Percentiles rank a stretch among this genome's conserved stretches.
phyloP scores from a whole-genome alignment of 116 monocot genomes.

The Posidonia oceanica region DNA sequence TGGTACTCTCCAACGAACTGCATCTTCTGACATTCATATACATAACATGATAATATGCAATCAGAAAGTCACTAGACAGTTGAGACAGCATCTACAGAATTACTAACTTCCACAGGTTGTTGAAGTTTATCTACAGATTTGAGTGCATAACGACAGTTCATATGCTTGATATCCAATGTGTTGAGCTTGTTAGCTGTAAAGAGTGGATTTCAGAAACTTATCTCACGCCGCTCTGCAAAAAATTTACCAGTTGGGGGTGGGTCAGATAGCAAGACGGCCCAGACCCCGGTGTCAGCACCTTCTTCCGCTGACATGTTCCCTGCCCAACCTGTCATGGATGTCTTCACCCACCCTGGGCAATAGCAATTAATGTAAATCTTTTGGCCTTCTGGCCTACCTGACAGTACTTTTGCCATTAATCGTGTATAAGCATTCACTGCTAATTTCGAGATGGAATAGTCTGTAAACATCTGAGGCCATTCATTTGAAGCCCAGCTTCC shows the following conservation, averaged over 20 bases:
- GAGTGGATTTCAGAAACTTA: constrained; percentile 40
- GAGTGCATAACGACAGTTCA: neutral
- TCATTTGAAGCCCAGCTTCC: constrained; percentile 36
- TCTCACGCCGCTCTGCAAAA: constrained; percentile 80
- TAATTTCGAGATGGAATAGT: constrained; percentile 83
- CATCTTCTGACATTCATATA: no score
- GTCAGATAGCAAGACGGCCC: constrained; percentile 41
- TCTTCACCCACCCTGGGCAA: constrained; percentile 96
- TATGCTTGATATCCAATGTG: no score
- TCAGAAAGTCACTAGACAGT: no score
- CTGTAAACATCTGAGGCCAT: constrained; percentile 85
- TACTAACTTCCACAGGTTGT: no score
- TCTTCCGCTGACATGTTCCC: constrained; percentile 66
- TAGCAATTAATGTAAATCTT: constrained; percentile 70
- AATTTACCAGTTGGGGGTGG: constrained; percentile 36
- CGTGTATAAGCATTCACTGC: constrained; percentile 72
- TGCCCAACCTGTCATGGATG: constrained; percentile 81
- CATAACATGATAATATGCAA: no score
- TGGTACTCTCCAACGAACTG: no score
- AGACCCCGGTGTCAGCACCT: constrained; percentile 79
- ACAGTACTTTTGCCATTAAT: constrained; percentile 38
- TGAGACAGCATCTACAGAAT: no score
- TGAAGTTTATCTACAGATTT: neutral
- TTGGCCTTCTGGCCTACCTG: constrained; percentile 32
- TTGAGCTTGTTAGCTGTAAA: neutral